phyloP scores from a whole-genome alignment of 2,329 filamentous ascomycete genomes.

The Ophiostoma tasmaniense region DNA sequence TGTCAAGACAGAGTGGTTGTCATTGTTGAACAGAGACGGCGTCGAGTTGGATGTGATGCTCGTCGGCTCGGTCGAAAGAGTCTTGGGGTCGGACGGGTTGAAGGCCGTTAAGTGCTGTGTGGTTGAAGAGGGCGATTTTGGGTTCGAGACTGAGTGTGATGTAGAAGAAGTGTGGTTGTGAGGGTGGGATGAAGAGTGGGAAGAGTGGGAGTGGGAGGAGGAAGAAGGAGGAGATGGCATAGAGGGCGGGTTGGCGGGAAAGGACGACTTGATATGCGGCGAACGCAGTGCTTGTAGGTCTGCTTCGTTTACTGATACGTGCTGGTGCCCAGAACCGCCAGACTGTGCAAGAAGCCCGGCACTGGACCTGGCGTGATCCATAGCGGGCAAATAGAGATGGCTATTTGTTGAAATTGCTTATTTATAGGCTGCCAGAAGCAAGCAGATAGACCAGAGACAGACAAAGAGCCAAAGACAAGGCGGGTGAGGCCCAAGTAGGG shows the following conservation, averaged over 20 bases:
- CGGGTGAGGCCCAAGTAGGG: background rate
- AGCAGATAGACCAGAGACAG: background rate
- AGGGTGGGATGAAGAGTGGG: conserved; percentile 5
- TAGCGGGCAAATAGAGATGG: conserved; percentile 8
- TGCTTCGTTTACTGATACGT: conserved; percentile 12
- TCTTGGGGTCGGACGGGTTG: conserved; percentile 17
- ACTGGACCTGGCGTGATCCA: conserved; percentile 19
- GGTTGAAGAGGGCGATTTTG: conserved; percentile 5
- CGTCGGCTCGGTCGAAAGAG: conserved; percentile 13
- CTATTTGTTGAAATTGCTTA: background rate
- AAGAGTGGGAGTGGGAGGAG: conserved; percentile 4
- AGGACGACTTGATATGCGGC: conserved; percentile 2
- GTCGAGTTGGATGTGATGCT: background rate
- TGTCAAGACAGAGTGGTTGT: conserved; percentile 10
- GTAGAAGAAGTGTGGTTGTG: conserved; percentile 3
- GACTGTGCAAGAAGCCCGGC: background rate
- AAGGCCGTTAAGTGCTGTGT: conserved; percentile 15
- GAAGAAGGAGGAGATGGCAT: conserved; percentile 3
- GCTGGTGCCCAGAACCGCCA: conserved; percentile 6
- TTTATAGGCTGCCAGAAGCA: background rate
- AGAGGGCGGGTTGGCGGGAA: background rate
- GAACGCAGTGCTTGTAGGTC: conserved; percentile 2
- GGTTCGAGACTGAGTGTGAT: background rate
- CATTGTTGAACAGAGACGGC: background rate
- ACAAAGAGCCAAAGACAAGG: background rate